Base-by-base conservation (phyloP, 2,329 filamentous ascomycete genomes). In the Gyromitra esculenta region DNA sequence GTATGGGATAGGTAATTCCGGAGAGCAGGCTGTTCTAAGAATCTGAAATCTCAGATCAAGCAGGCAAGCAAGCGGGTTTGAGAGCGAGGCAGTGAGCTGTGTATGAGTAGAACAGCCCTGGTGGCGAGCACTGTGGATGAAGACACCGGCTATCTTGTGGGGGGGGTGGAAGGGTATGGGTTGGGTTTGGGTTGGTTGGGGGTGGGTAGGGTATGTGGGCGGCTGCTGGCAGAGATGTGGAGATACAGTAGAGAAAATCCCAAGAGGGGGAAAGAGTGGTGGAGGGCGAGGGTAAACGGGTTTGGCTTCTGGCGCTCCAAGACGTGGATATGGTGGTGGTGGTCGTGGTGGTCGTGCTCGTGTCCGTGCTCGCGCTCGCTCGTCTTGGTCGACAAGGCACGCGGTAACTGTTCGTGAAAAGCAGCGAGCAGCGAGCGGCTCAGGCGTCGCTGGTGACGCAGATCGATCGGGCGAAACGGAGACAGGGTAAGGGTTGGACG, bases 11-110 rank as follows among this genome's bases (percentile, higher is more conserved):
- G 66, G 72, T 54, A 74, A 74, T 74, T 74, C 57, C 56, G 56
- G 57, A 63, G 66, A 75, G 72, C 72, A 75, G 65, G 72, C 72
- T 75, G 72, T 75, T 75, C 72, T 75, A 75, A 75, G 72, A 71
- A 75, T 66, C 62, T 41, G 62, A 71, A 75, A 75, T 75, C 72
- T 75, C 65, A 70, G 72, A 71, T 70, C 72, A 75, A 75, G 59
- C 68, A 70, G 45, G 64, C 71, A 72, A 72, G 72, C 72, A 66
- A 75, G 25, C 25, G 25, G 65, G 60, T 75, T 75, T 75, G 72
- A 75, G 72, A 75, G 72, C 72, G 72, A 75, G 72, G 70, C 70
- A 73, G 72, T 75, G 72, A 75, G 72, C 72, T 71, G 72, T 75
- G 72, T 75, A 75, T 75, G 72, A 75, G 59, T n/a, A 69, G 59